Evolutionary conservation across 768 basidiomycete genomes (phyloP).

Genomic region (Lactarius psammicola): DNA sequence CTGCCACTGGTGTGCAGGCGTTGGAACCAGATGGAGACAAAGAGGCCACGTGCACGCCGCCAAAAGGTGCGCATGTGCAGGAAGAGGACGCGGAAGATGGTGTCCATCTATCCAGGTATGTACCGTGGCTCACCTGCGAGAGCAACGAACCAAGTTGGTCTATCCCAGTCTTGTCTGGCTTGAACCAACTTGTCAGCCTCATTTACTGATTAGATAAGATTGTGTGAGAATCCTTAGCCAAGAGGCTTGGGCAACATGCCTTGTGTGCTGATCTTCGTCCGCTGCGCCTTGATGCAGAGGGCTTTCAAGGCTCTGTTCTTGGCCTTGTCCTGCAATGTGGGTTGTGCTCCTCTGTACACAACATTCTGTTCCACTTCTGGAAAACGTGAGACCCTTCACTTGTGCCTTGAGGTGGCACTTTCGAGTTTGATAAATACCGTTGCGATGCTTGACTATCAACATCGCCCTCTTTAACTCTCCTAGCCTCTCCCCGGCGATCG

Average conservation of each 20-base stretch:
- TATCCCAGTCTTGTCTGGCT: neutral
- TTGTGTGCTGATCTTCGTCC: neutral
- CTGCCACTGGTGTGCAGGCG: neutral
- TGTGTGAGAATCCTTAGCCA: neutral
- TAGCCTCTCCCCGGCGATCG: neutral
- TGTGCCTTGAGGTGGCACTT: neutral
- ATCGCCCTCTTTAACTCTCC: neutral
- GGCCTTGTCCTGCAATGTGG: neutral
- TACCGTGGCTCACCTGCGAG: neutral
- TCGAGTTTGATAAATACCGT: neutral
- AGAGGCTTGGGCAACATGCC: neutral
- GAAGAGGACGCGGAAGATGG: constrained; percentile 18
- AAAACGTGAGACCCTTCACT: neutral
- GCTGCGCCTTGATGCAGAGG: neutral
- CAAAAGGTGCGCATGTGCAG: constrained; percentile 21
- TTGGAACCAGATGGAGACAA: constrained; percentile 12
- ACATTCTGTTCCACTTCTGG: neutral
- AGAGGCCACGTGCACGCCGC: constrained; percentile 17
- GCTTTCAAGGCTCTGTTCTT: neutral
- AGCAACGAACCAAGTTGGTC: neutral
- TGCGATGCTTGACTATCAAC: neutral
- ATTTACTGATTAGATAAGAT: constrained; percentile 1
- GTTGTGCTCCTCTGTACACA: neutral
- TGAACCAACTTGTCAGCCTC: neutral
- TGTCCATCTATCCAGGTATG: constrained; percentile 6